These are phyloP conservation scores for Dissophora ornata DNA, from an alignment of 192 early-diverging fungal genomes.

Conservation along the genomic window DNA sequence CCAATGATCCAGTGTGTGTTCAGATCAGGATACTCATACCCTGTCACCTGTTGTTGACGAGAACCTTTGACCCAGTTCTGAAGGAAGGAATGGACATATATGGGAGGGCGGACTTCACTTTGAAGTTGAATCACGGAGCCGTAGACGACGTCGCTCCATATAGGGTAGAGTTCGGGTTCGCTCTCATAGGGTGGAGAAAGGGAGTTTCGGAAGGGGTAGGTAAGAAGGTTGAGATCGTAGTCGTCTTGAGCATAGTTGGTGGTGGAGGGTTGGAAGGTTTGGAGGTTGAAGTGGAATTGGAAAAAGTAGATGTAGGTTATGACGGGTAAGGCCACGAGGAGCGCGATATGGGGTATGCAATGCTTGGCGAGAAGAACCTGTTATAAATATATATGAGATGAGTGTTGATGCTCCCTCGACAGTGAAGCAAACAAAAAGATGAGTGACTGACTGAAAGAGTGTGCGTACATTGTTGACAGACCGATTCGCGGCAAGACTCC, in stretches of 20 bases:
- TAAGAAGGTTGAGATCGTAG: slow-evolving; percentile 29
- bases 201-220: slow-evolving; percentile 1
- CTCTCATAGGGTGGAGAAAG: background rate
- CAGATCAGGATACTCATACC: slow-evolving; percentile 69
- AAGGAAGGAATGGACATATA: slow-evolving; percentile 69
- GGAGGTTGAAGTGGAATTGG: slow-evolving; percentile 83
- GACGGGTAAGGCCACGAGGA: slow-evolving; percentile 81
- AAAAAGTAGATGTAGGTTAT: slow-evolving; percentile 81
- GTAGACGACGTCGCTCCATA: slow-evolving; percentile 62
- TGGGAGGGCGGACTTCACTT: slow-evolving; percentile 55
- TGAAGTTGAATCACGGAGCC: slow-evolving; percentile 65
- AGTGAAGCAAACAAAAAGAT: no score
- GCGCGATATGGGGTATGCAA: slow-evolving; percentile 74
- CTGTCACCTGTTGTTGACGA: slow-evolving; percentile 76
- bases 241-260: slow-evolving; percentile 52
- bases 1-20: slow-evolving; percentile 71
- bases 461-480: slow-evolving; percentile 49
- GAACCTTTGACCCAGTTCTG: slow-evolving; percentile 65
- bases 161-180: background rate
- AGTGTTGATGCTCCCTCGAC: no score
- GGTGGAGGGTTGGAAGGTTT: slow-evolving; percentile 66
- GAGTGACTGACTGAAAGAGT: slow-evolving; percentile 4
- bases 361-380: slow-evolving; percentile 60
- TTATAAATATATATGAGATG: background rate
- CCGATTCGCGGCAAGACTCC: slow-evolving; percentile 61